A percentile compares a stretch with the other conserved stretches of the same genome.
phyloP scores from a whole-genome alignment of 2,329 filamentous ascomycete species.

The Neonectria coccinea region DNA sequence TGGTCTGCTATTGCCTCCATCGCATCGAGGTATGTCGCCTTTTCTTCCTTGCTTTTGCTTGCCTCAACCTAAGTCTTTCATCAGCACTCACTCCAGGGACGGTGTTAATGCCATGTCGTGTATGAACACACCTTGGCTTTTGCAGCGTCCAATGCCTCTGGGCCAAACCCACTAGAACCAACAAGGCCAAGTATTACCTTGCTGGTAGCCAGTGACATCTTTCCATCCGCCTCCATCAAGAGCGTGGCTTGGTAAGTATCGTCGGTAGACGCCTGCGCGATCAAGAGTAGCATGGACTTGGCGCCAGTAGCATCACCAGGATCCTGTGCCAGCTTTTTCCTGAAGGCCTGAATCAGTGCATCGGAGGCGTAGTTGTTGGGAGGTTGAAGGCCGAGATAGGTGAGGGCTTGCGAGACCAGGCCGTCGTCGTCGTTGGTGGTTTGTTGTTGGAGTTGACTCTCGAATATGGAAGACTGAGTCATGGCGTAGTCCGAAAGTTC shows the following conservation, averaged over 20 bases:
- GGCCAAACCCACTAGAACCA: constrained; percentile 39
- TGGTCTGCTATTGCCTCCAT: constrained; percentile 52
- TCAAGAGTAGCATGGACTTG: constrained; percentile 50
- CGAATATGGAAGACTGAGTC: constrained; percentile 54
- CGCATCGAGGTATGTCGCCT: constrained; percentile 50
- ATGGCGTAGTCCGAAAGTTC: constrained; percentile 52
- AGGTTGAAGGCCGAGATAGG: constrained; percentile 51
- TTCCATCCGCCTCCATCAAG: constrained; percentile 50
- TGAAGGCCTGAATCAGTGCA: constrained; percentile 51
- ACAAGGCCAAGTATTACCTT: constrained; percentile 48
- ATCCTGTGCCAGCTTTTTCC: constrained; percentile 48
- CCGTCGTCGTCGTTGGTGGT: constrained; percentile 47
- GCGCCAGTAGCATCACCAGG: constrained; percentile 49
- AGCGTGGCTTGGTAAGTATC: constrained; percentile 51
- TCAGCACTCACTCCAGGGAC: constrained; percentile 26
- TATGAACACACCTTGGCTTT: constrained; percentile 45
- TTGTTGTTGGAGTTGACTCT: constrained; percentile 50
- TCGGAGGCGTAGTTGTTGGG: constrained; percentile 52
- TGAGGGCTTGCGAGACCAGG: constrained; percentile 49
- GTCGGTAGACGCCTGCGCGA: constrained; percentile 50
- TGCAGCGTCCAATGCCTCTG: constrained; percentile 41
- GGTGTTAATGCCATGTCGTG: background rate
- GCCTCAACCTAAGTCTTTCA: constrained; percentile 40
- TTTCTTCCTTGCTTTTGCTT: constrained; percentile 46
- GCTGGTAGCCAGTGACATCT: constrained; percentile 52